These are phyloP conservation scores for Tolypocladium endophyticum DNA, from an alignment of 2,329 filamentous ascomycete genomes.

Conservation along the genomic window DNA sequence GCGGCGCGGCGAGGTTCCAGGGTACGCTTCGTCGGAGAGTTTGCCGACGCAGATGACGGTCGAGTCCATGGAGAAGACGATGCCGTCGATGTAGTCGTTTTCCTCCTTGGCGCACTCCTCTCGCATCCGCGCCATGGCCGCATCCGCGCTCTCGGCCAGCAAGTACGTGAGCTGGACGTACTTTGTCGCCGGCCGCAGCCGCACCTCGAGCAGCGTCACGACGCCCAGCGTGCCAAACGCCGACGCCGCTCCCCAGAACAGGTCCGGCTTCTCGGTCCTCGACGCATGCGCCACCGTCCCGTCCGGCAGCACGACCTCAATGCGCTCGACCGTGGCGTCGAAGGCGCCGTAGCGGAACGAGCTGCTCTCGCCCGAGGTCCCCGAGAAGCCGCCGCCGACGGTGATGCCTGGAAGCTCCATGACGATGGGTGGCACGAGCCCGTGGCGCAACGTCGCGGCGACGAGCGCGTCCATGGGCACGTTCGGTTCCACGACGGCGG, in stretches of 20 bases:
- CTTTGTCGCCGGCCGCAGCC: slow-evolving; percentile 40
- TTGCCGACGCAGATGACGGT: slow-evolving; percentile 52
- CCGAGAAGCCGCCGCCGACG: slow-evolving; percentile 56
- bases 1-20: slow-evolving; percentile 19
- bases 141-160: slow-evolving; percentile 27
- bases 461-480: slow-evolving; percentile 58
- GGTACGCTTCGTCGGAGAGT: slow-evolving; percentile 36
- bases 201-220: slow-evolving; percentile 51
- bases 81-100: slow-evolving; percentile 59
- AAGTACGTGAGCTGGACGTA: slow-evolving; percentile 51
- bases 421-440: slow-evolving; percentile 53
- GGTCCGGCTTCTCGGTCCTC: slow-evolving; percentile 40
- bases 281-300: slow-evolving; percentile 47
- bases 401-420: slow-evolving; percentile 69
- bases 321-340: slow-evolving; percentile 46
- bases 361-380: slow-evolving; percentile 58
- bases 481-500: slow-evolving; percentile 59
- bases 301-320: slow-evolving; percentile 56
- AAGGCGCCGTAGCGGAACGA: slow-evolving; percentile 59
- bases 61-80: slow-evolving; percentile 45
- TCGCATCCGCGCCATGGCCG: slow-evolving; percentile 31
- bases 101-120: slow-evolving; percentile 25
- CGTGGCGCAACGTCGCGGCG: slow-evolving; percentile 41
- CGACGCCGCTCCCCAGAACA: slow-evolving; percentile 55
- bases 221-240: slow-evolving; percentile 59